phyloP scores from a whole-genome alignment of 768 basidiomycete genomes.

The Lactarius sp. region DNA sequence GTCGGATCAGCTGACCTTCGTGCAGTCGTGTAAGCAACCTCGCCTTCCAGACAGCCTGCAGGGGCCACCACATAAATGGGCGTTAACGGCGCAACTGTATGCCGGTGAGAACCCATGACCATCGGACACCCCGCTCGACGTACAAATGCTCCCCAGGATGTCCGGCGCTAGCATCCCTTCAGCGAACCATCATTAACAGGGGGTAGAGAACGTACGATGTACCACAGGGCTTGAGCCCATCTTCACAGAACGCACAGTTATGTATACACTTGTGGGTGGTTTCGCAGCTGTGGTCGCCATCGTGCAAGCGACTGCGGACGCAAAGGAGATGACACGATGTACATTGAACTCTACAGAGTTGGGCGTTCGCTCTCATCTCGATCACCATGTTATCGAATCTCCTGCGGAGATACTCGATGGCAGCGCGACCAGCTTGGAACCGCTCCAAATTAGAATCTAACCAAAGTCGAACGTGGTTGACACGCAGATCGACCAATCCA shows the following conservation, averaged over 20 bases:
- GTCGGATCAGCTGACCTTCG: conserved; percentile 37
- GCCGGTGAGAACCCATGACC: background rate
- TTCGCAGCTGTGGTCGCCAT: conserved; percentile 44
- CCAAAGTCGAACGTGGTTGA: conserved; percentile 49
- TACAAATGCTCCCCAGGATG: conserved; percentile 56
- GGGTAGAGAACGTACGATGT: conserved; percentile 39
- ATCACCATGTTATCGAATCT: conserved; percentile 41
- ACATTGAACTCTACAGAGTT: conserved; percentile 49
- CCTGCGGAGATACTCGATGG: conserved; percentile 43
- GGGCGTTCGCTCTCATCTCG: conserved; percentile 37
- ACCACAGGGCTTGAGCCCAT: conserved; percentile 37
- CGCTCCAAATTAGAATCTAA: conserved; percentile 43
- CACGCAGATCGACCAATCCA: conserved; percentile 38
- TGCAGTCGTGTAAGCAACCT: conserved; percentile 52
- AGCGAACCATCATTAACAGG: no score
- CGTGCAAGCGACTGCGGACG: conserved; percentile 43
- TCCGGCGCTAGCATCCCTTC: conserved; percentile 22
- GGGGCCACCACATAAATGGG: conserved; percentile 49
- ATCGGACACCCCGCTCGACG: conserved; percentile 10
- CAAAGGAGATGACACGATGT: conserved; percentile 45
- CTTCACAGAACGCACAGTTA: conserved; percentile 41
- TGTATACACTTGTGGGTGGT: conserved; percentile 46
- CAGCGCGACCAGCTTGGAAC: conserved; percentile 41
- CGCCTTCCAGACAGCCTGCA: conserved; percentile 43
- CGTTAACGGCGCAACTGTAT: conserved; percentile 45